phyloP scores from a whole-genome alignment of 352 stramenopile species.

The Pythium chondricola region DNA sequence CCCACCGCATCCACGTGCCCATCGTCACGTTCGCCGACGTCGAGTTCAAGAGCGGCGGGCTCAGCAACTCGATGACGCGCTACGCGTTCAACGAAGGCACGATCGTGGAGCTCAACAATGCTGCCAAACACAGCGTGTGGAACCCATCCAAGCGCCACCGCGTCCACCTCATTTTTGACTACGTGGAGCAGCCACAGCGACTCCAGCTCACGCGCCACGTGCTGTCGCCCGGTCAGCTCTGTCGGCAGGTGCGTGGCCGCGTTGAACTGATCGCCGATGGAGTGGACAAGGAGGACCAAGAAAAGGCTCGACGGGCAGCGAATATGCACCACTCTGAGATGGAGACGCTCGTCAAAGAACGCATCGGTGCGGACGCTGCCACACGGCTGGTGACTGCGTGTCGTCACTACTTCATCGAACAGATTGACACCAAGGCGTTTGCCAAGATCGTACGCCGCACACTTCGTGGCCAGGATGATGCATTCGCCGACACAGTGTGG shows the following conservation, averaged over 20 bases:
- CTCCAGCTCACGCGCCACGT: conserved; percentile 18
- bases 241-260: conserved; percentile 44
- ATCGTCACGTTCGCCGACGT: conserved; percentile 79
- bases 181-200: conserved; percentile 65
- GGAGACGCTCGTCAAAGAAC: conserved; percentile 20
- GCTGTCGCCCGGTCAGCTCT: conserved; percentile 34
- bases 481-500: conserved; percentile 22
- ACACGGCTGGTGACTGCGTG: conserved; percentile 24
- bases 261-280: conserved; percentile 34
- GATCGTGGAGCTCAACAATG: conserved; percentile 97
- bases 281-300: conserved; percentile 19
- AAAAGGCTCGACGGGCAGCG: conserved; percentile 20
- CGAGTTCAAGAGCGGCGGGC: conserved; percentile 59
- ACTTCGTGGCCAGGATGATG: conserved; percentile 8
- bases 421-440: conserved; percentile 43
- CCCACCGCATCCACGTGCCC: conserved; percentile 92
- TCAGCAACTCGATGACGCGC: conserved; percentile 49
- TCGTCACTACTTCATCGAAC: conserved; percentile 57
- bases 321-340: conserved; percentile 23
- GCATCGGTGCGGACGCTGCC: conserved; percentile 14
- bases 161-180: conserved; percentile 97
- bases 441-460: conserved; percentile 17
- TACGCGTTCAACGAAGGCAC: conserved; percentile 85
- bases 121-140: conserved; percentile 90
- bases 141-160: conserved; percentile 82